Base-by-base conservation (phyloP, 345 rosid species). In the Euclidium syriacum region DNA sequence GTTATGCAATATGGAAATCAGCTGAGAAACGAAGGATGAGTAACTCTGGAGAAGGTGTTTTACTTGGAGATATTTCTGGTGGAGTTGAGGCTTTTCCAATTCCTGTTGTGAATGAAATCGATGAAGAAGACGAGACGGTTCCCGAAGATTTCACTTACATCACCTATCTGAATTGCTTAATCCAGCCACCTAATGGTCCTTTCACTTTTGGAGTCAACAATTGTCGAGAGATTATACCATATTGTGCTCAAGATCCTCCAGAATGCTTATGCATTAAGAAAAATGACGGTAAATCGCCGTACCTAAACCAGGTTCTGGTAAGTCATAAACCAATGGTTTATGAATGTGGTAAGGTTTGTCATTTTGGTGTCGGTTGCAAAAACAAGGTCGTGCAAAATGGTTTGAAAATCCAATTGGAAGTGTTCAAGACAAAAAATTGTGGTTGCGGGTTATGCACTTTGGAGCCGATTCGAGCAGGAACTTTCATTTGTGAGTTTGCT, bases 31-130 rank as follows among this genome's bases (percentile, higher is more conserved):
- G 81, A 83, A 10, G 83, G 83, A 80, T 49, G 39, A 73, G 65
- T 12, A 78, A 43, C 7, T 10, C 66, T 15, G 70, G 80, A 16
- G 15, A 15, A 0, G 88, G 96, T 32, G 46, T 80, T 48, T 58
- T 86, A 40, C 39, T 78, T 36, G 62, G 73, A 3, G 92, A 91
- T 70, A 55, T 86, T 19, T 77, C 91, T 60, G 77, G 70, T 7
- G 95, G 95, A 58, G 68, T 46, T 0, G 98, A 88, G 82, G 12
- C 32, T 17, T 0, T 65, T 2, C 83, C 84, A 3, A 80, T 88
- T 56, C 57, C 85, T 3, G 67, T 91, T 12, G 83, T 88, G 36
- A 91, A 91, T 52, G 94, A 88, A 27, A 72, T 84, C n/a, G 96
- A 88, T 70, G 62, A 32, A 10, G 10, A 10, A 0, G 77, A 72